A percentile compares a stretch with the other conserved stretches of the same genome.
Conservation (phyloP, 805 yeast species). For the Pichia manshurica region DNA sequence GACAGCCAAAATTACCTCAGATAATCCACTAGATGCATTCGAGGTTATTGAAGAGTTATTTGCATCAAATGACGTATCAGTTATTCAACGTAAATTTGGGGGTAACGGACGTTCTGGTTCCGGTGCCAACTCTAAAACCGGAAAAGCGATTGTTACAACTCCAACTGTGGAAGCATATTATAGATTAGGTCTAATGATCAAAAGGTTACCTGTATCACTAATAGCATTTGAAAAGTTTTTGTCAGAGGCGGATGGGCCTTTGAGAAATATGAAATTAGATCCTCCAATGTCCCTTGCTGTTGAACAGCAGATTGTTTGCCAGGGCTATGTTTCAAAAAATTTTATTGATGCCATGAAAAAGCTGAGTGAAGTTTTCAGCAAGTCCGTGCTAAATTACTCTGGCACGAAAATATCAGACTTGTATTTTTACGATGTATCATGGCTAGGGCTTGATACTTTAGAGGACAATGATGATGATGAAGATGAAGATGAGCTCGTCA, state of each 20-base stretch:
- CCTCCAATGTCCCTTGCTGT: constrained; percentile 39
- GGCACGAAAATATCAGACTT: constrained; percentile 48
- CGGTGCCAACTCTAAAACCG: constrained; percentile 8
- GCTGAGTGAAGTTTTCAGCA: constrained; percentile 44
- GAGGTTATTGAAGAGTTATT: constrained; percentile 24
- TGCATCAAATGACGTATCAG: constrained; percentile 25
- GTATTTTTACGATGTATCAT: constrained; percentile 57
- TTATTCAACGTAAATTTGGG: constrained; percentile 9
- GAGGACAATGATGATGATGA: constrained; percentile 14
- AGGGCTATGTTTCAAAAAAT: constrained; percentile 48
- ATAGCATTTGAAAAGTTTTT: constrained; percentile 55
- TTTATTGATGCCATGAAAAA: constrained; percentile 34
- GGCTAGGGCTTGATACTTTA: constrained; percentile 44
- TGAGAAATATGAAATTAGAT: constrained; percentile 35
- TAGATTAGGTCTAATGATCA: constrained; percentile 42
- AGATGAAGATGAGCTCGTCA: not conserved
- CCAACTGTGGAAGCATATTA: constrained; percentile 51
- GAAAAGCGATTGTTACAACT: constrained; percentile 23
- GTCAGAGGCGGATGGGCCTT: constrained; percentile 46
- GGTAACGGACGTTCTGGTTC: constrained; percentile 3
- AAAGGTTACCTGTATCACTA: constrained; percentile 50
- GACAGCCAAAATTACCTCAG: constrained; percentile 24
- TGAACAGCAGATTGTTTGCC: constrained; percentile 58
- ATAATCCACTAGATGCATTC: constrained; percentile 30
- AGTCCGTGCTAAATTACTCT: constrained; percentile 33